Percentiles rank a stretch among this genome's conserved stretches.
phyloP scores from a whole-genome alignment of 108 stramenopile species.

The Cyclotella atomus region DNA sequence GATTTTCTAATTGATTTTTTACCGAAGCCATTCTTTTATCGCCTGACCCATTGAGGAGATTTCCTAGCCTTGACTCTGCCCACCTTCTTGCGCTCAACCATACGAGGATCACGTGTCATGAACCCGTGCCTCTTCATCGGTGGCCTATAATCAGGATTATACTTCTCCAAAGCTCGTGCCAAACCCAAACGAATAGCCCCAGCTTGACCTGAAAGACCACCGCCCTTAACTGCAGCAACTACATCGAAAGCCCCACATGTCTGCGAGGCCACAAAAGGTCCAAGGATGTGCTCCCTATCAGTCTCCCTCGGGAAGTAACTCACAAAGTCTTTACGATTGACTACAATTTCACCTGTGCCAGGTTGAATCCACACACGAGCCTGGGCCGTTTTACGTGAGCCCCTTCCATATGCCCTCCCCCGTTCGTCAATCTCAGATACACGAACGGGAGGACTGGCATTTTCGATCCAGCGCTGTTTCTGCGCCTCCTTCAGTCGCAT shows the following conservation, averaged over 20 bases:
- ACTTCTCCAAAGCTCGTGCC: constrained; percentile 90
- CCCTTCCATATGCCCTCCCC: constrained; percentile 93
- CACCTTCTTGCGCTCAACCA: constrained; percentile 97
- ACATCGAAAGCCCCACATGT: constrained; percentile 94
- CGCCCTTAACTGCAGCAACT: constrained; percentile 70
- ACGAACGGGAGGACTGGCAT: constrained; percentile 65
- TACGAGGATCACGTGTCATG: constrained; percentile 93
- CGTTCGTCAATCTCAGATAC: constrained; percentile 76
- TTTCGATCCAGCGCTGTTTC: constrained; percentile 72
- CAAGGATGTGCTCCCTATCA: constrained; percentile 77
- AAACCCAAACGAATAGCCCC: constrained; percentile 95
- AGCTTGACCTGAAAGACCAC: constrained; percentile 90
- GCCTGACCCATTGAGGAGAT: constrained; percentile 97
- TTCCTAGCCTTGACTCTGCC: constrained; percentile 97
- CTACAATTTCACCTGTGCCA: constrained; percentile 80
- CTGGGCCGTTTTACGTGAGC: constrained; percentile 91
- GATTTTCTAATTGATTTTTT: too few species aligned
- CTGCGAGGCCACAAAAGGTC: constrained; percentile 86
- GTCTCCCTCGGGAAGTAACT: constrained; percentile 87
- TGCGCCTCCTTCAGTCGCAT: constrained; percentile 45
- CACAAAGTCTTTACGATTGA: constrained; percentile 85
- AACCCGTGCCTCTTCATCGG: constrained; percentile 89
- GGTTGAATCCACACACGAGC: constrained; percentile 96
- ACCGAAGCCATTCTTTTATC: constrained; percentile 49
- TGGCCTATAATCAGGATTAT: constrained; percentile 93